Conservation (phyloP, 768 basidiomycete species). For the Mycena galopus region DNA sequence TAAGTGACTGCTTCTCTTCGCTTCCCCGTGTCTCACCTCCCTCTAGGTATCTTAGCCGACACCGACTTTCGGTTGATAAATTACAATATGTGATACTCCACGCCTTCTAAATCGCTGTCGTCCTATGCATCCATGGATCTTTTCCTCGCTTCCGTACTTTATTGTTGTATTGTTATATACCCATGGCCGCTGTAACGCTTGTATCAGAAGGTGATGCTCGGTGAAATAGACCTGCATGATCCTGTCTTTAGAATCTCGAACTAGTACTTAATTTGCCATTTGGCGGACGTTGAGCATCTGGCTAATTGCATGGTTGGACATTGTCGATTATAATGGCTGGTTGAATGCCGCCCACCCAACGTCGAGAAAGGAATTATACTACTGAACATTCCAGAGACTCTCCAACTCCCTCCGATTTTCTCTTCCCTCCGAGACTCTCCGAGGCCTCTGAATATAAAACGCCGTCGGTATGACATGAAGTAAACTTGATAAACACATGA, state of each 20-base stretch:
- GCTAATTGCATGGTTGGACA: too few species aligned
- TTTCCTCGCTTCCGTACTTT: not conserved
- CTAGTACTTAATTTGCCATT: not conserved
- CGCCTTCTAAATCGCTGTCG: not conserved
- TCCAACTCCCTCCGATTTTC: too few species aligned
- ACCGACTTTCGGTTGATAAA: not conserved
- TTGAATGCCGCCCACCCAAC: too few species aligned
- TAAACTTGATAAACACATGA: too few species aligned
- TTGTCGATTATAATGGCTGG: too few species aligned
- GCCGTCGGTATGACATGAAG: too few species aligned
- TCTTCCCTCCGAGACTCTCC: too few species aligned
- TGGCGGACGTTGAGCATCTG: too few species aligned
- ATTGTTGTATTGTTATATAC: not conserved
- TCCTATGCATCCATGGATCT: not conserved
- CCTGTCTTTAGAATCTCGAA: not conserved
- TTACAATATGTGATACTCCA: not conserved
- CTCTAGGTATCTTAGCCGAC: not conserved
- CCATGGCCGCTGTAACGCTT: not conserved
- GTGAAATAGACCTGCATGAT: not conserved
- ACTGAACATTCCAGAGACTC: too few species aligned
- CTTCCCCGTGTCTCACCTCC: not conserved
- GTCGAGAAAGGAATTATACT: too few species aligned
- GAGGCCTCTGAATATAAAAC: too few species aligned
- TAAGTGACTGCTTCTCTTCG: not conserved
- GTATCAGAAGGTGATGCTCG: not conserved